Evolutionary conservation across 1,284 basidiomycete genomes (phyloP).

Genomic region (Cystobasidiaceae sp.): DNA sequence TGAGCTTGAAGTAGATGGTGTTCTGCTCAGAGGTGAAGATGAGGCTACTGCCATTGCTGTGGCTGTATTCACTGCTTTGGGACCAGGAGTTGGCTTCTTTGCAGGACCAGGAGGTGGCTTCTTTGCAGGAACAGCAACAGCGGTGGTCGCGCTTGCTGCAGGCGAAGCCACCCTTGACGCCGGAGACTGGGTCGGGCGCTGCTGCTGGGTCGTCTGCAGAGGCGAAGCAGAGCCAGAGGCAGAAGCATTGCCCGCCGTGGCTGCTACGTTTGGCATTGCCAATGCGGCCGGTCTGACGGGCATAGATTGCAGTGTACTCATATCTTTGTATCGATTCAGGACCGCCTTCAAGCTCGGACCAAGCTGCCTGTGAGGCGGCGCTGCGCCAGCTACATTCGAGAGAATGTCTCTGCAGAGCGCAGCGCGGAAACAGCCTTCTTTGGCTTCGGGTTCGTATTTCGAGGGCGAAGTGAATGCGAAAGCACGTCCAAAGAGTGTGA

Average conservation of each 20-base stretch:
- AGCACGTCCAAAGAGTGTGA: constrained; percentile 1
- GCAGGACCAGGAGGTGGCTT: too few species aligned
- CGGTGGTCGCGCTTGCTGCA: too few species aligned
- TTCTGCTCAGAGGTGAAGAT: too few species aligned
- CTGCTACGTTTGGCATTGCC: neutral
- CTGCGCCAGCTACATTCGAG: neutral
- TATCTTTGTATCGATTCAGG: neutral
- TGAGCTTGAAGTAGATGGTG: too few species aligned
- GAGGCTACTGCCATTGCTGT: too few species aligned
- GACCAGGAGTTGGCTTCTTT: too few species aligned
- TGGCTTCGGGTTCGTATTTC: neutral
- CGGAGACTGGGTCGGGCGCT: too few species aligned
- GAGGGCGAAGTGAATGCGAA: neutral
- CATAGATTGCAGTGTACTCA: neutral
- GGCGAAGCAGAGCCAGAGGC: neutral
- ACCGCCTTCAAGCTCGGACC: neutral
- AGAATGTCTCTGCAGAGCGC: constrained; percentile 17
- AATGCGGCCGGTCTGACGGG: neutral
- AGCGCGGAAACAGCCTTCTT: constrained; percentile 8
- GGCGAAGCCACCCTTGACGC: too few species aligned
- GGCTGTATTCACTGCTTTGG: too few species aligned
- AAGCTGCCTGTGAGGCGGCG: neutral
- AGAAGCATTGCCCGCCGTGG: neutral
- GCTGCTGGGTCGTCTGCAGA: too few species aligned
- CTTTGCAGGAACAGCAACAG: too few species aligned